Base-by-base conservation (phyloP, 768 basidiomycete species). In the Phylloporus sp. region DNA sequence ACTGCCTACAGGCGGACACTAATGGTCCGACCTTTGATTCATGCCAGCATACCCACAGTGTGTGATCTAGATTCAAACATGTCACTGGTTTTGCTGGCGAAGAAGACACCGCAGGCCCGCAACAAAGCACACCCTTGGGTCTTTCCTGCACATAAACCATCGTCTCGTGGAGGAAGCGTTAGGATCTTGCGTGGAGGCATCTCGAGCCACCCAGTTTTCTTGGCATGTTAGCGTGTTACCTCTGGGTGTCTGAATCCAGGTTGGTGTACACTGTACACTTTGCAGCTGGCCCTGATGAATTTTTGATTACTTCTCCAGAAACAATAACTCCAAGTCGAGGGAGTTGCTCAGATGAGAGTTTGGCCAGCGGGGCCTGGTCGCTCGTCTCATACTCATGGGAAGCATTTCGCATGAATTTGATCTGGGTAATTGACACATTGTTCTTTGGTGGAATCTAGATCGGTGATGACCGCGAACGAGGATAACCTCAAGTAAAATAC, bases 241-340 rank as follows among this genome's bases (percentile, higher is more conserved):
- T 75, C 72, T 3, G 81, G 83, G 36, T 82, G 77, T 28, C 76
- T 77, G n/a, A n/a, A 24, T 76, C 73, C 38, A 84, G 67, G 55
- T 74, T 75, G 11, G 82, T 84, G 53, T 82, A 74, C 22, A 82
- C 80, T 6, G 72, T 76, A 74, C 22, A 82, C 80, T 6, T 71
- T 76, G 59, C 75, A 76, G 24, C 81, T 78, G n/a, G 72, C 68
- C 20, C 67, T 58, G 2, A 72, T 71, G 31, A 84, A 70, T 24
- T 72, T 28, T 65, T 72, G 16, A 73, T 82, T 27, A 85, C 76
- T 3, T 73, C 75, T 16, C 82, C 82, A 9, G 80, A 74, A 29
- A 80, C 75, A 52, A 85, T 67, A 20, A 84, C 67, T 27, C 76
- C 77, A 48, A 84, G 65, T 28, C 60, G 67, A 53, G 63, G 63